Conservation (phyloP, 202 grass and related monocot species). For the Zizania palustris region DNA sequence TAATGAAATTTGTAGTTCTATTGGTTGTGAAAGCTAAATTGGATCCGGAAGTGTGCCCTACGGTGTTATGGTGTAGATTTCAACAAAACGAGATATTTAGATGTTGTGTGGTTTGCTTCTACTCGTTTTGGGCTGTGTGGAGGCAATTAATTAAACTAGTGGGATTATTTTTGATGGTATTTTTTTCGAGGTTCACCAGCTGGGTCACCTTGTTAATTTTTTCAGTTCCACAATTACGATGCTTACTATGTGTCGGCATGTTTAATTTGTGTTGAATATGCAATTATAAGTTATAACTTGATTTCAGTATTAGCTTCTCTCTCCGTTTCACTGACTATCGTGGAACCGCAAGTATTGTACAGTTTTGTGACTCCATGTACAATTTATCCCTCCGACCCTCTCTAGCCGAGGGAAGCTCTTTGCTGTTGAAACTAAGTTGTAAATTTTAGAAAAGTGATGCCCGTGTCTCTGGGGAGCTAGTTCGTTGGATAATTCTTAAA, state of each 20-base stretch:
- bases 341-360: not conserved
- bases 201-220: not conserved
- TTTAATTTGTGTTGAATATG: not conserved
- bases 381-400: not conserved
- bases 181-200: not conserved
- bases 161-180: conserved; percentile 7
- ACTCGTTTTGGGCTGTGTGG: not conserved
- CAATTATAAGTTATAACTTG: not conserved
- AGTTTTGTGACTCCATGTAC: not conserved
- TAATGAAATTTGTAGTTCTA: not conserved
- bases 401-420: conserved; percentile 1
- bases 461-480: not conserved
- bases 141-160: not conserved
- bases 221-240: not conserved
- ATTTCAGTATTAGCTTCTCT: not conserved
- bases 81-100: too few relatives aligned
- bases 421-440: conserved; percentile 11
- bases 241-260: not conserved
- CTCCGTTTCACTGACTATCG: not conserved
- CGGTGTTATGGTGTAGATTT: not conserved
- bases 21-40: not conserved
- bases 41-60: conserved; percentile 12
- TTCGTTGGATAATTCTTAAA: conserved; percentile 6
- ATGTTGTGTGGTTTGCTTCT: not conserved
- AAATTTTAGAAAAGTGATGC: not conserved